phyloP scores from a whole-genome alignment of 208 protist genomes.

The Trypanosoma grayi region DNA sequence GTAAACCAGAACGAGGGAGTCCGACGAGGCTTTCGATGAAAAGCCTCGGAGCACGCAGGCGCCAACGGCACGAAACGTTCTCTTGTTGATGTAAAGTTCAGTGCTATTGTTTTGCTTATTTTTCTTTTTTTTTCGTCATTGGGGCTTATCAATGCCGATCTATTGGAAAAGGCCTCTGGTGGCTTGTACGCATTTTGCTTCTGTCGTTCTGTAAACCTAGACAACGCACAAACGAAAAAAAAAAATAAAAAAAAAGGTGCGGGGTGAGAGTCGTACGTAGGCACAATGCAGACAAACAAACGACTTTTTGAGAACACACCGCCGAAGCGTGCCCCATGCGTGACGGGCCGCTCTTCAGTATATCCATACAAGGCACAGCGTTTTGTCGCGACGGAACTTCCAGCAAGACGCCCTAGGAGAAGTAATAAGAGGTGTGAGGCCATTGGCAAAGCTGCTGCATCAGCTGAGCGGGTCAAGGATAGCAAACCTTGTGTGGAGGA shows the following conservation, averaged over 20 bases:
- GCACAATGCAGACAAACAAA: background rate
- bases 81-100: conserved; percentile 15
- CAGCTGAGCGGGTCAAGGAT: background rate
- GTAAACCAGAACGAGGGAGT: conserved; percentile 28
- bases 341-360: conserved; percentile 9
- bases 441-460: background rate
- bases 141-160: too few species aligned
- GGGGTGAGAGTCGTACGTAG: background rate
- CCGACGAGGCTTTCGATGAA: background rate
- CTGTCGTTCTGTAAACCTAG: too few species aligned
- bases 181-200: conserved; percentile 13
- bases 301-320: background rate
- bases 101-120: conserved; percentile 1
- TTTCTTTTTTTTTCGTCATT: conserved; percentile 5
- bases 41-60: background rate
- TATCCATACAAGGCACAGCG: conserved; percentile 18
- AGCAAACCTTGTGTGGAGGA: background rate
- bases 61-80: too few species aligned
- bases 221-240: too few species aligned
- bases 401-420: background rate
- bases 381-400: background rate
- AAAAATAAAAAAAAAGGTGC: background rate
- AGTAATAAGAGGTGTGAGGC: background rate
- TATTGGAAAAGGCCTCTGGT: too few species aligned
- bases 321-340: background rate